Conservation (phyloP, 129 eudicot genomes). For the Chrysanthemum makinoi region DNA sequence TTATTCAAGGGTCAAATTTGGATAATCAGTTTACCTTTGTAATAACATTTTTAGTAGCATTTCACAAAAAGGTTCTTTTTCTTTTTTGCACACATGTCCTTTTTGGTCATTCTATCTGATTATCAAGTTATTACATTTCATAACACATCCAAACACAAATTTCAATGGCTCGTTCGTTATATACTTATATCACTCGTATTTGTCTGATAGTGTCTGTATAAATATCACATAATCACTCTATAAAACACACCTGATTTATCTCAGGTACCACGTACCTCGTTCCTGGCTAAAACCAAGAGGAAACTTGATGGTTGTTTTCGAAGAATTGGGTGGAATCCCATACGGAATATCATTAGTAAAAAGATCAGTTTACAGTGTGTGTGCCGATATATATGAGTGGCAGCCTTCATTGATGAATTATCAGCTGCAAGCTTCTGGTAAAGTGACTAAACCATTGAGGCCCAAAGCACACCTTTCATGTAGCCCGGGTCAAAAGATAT, state of each 20-base stretch:
- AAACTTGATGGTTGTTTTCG: slow-evolving; percentile 82
- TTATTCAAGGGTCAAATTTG: too few species aligned
- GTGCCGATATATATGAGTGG: slow-evolving; percentile 93
- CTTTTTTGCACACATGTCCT: too few species aligned
- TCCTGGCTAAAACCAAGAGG: slow-evolving; percentile 91
- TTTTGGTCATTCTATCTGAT: background rate
- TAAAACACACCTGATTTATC: slow-evolving; percentile 11
- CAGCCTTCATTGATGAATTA: slow-evolving; percentile 85
- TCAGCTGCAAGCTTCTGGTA: slow-evolving; percentile 72
- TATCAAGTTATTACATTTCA: background rate
- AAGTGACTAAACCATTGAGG: slow-evolving; percentile 68
- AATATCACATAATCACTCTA: too few species aligned
- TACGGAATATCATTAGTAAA: slow-evolving; percentile 71
- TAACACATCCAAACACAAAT: background rate
- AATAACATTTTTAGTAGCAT: too few species aligned
- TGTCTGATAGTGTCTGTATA: too few species aligned
- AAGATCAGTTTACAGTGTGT: slow-evolving; percentile 70
- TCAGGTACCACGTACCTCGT: slow-evolving; percentile 94
- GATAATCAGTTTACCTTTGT: too few species aligned
- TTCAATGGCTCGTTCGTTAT: too few species aligned
- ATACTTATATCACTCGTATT: too few species aligned
- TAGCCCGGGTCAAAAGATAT: slow-evolving; percentile 79
- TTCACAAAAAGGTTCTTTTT: too few species aligned
- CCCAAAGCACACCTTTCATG: slow-evolving; percentile 97
- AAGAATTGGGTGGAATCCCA: slow-evolving; percentile 95